Conservation (phyloP, 345 rosid species). For the Diplotaxis tenuifolia region DNA sequence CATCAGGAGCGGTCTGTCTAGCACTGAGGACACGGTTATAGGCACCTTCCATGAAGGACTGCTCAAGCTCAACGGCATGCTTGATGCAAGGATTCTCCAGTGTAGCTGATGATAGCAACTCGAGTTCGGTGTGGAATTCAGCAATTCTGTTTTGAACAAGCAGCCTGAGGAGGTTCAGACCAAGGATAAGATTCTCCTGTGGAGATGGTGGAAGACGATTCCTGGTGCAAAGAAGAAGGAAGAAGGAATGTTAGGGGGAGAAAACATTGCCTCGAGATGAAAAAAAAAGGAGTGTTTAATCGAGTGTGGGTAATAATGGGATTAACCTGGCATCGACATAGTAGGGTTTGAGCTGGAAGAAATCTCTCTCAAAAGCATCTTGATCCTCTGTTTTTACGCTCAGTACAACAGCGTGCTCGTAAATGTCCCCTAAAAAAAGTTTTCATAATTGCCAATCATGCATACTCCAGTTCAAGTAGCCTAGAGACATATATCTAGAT, state of each 20-base stretch:
- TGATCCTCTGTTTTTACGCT: slow-evolving; percentile 90
- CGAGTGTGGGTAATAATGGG: neutral
- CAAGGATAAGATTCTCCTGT: slow-evolving; percentile 80
- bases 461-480: too few species aligned
- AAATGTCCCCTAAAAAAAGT: slow-evolving; percentile 66
- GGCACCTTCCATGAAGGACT: slow-evolving; percentile 98
- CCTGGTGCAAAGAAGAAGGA: slow-evolving; percentile 46
- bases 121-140: slow-evolving; percentile 94
- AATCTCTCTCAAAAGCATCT: slow-evolving; percentile 95
- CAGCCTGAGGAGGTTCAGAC: slow-evolving; percentile 93
- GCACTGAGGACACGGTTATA: slow-evolving; percentile 93
- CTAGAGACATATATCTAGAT: neutral
- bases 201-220: slow-evolving; percentile 62
- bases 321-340: slow-evolving; percentile 85
- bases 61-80: slow-evolving; percentile 99
- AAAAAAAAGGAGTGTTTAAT: neutral
- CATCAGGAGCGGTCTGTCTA: slow-evolving; percentile 83
- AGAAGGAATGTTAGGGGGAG: neutral
- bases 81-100: slow-evolving; percentile 85
- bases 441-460: neutral
- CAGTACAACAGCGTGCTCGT: slow-evolving; percentile 87
- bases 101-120: slow-evolving; percentile 72
- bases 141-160: slow-evolving; percentile 95
- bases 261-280: neutral
- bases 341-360: slow-evolving; percentile 91